Evolutionary conservation across 2,329 filamentous ascomycete species (phyloP), one percentile per base, ranked within the genome.

Genomic region (Alternaria infectoria): DNA sequence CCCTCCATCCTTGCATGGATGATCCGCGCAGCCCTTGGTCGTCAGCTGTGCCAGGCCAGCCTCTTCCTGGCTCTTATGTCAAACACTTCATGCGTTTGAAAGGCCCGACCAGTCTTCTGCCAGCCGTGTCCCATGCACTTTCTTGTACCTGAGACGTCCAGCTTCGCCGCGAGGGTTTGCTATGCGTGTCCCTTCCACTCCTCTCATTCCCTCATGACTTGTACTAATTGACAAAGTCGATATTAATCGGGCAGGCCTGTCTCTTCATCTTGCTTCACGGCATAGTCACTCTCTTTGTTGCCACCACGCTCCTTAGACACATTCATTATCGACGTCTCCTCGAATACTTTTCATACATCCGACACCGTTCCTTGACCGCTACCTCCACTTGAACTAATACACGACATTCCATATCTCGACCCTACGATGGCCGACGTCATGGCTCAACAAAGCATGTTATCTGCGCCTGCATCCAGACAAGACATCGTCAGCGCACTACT

Each of bases 31-130:
- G 50, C 56, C 25, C 54, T 57, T 47, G 60, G 62, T 60, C 58
- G 50, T 61, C 64, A 67, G 46, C 69, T 72, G 71, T 72, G 70
- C 73, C 74, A 68, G 68, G 72, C 58, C 67, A 68, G 71, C 66
- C 69, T 62, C 67, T 66, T 58, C 68, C 71, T 67, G 70, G 70
- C 65, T 65, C 51, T 66, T 59, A 69, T 65, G 69, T 67, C 73
- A 80, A 79, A 80, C 77, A 72, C 71, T 70, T 69, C 63, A 75
- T 70, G 73, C 70, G 77, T 79, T 79, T 77, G 74, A 77, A 75
- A 69, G 69, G 65, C 67, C 68, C 65, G 64, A 57, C 59, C 62
- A 62, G 65, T 65, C 59, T 64, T 64, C 51, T 62, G 67, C 71
- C 74, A 74, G 71, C 73, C 66, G 61, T 71, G 64, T 73, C 67